Conservation (phyloP, 1,139 yeast species). For the Pichia sp. region DNA sequence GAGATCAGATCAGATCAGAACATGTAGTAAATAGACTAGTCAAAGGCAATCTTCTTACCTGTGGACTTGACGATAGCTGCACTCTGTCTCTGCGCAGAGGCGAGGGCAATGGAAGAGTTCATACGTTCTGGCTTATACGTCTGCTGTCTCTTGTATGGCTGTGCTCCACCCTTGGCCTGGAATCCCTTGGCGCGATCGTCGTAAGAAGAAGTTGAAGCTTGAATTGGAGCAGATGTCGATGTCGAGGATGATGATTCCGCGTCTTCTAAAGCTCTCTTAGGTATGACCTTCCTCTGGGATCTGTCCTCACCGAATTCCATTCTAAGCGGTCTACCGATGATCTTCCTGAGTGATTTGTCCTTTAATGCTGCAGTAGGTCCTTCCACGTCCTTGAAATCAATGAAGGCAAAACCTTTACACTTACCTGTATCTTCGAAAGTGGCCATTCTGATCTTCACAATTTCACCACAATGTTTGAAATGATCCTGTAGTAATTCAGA, state of each 20-base stretch:
- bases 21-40: slow-evolving; percentile 1
- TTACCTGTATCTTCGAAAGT: slow-evolving; percentile 94
- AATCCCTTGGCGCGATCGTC: slow-evolving; percentile 22
- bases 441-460: slow-evolving; percentile 82
- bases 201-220: too few species aligned
- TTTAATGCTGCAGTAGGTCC: slow-evolving; percentile 81
- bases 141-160: slow-evolving; percentile 8
- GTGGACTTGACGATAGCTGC: slow-evolving; percentile 83
- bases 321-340: slow-evolving; percentile 71
- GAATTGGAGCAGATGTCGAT: too few species aligned
- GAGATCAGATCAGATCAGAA: neutral
- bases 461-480: slow-evolving; percentile 77
- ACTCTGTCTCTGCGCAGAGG: slow-evolving; percentile 83
- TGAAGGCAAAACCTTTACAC: slow-evolving; percentile 93
- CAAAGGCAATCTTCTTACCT: slow-evolving; percentile 80
- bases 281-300: slow-evolving; percentile 52
- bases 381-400: slow-evolving; percentile 74
- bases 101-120: slow-evolving; percentile 82
- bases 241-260: neutral
- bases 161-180: slow-evolving; percentile 18
- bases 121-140: slow-evolving; percentile 34
- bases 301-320: slow-evolving; percentile 95
- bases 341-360: slow-evolving; percentile 58
- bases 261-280: slow-evolving; percentile 15
- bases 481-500: slow-evolving; percentile 70